phyloP scores from a whole-genome alignment of 768 basidiomycete genomes.

The Candolleomyces aberdarensis region DNA sequence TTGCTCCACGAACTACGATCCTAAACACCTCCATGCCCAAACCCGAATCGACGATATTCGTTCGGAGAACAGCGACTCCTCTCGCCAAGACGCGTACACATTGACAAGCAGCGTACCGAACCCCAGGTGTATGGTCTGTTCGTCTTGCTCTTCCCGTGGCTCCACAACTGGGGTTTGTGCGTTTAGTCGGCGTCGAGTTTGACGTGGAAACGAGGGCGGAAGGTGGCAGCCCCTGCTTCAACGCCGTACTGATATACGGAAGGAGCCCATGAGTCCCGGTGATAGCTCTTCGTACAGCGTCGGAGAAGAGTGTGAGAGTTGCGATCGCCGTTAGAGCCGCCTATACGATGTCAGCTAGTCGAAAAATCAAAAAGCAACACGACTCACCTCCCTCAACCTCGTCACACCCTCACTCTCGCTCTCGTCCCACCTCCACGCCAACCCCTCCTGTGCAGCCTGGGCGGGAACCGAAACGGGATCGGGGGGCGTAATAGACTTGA shows the following conservation, averaged over 20 bases:
- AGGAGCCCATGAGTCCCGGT: conserved; percentile 55
- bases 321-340: conserved; percentile 75
- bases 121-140: conserved; percentile 44
- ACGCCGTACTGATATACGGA: conserved; percentile 15
- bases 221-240: not conserved
- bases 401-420: conserved; percentile 63
- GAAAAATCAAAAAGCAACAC: not conserved
- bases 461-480: conserved; percentile 15
- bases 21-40: conserved; percentile 70
- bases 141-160: not conserved
- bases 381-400: conserved; percentile 59
- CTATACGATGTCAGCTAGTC: conserved; percentile 29
- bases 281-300: conserved; percentile 67
- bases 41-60: conserved; percentile 80
- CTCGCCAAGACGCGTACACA: conserved; percentile 78
- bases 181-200: not conserved
- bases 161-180: not conserved
- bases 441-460: not conserved
- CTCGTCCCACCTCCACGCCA: conserved; percentile 54
- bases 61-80: conserved; percentile 75
- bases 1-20: conserved; percentile 30
- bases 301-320: conserved; percentile 66
- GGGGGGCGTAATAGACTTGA: conserved; percentile 52
- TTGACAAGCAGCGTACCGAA: conserved; percentile 86
- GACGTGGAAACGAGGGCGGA: not conserved